phyloP scores from a whole-genome alignment of 208 protist genomes.

The Wallacemonas sp. region DNA sequence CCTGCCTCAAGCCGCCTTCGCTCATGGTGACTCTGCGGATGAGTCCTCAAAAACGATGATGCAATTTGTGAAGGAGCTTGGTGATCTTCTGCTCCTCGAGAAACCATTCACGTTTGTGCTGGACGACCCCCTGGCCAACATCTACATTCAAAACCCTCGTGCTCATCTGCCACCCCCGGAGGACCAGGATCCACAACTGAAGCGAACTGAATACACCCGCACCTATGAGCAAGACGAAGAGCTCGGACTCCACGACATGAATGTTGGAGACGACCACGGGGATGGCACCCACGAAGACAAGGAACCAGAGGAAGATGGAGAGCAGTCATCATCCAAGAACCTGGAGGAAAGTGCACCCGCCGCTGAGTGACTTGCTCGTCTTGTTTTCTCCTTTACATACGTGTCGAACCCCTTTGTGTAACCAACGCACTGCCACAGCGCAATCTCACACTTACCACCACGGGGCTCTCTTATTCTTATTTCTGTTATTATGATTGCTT shows the following conservation, averaged over 20 bases:
- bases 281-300: neutral
- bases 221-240: conserved; percentile 94
- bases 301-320: neutral
- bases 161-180: conserved; percentile 82
- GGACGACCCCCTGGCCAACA: conserved; percentile 91
- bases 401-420: too few species aligned
- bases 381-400: too few species aligned
- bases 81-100: conserved; percentile 61
- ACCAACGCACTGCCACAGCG: too few species aligned
- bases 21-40: conserved; percentile 66
- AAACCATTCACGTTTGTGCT: conserved; percentile 91
- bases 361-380: too few species aligned
- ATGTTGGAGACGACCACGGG: conserved; percentile 24
- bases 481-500: too few species aligned
- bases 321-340: neutral
- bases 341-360: too few species aligned
- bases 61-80: conserved; percentile 81
- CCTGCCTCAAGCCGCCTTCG: conserved; percentile 80
- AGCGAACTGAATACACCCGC: conserved; percentile 75
- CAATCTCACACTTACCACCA: too few species aligned
- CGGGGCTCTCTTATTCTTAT: too few species aligned
- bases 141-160: conserved; percentile 94
- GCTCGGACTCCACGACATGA: conserved; percentile 88
- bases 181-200: conserved; percentile 83
- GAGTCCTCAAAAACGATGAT: conserved; percentile 68